Conservation (phyloP, 2,329 filamentous ascomycete genomes). For the Phymatotrichopsis omnivora region DNA sequence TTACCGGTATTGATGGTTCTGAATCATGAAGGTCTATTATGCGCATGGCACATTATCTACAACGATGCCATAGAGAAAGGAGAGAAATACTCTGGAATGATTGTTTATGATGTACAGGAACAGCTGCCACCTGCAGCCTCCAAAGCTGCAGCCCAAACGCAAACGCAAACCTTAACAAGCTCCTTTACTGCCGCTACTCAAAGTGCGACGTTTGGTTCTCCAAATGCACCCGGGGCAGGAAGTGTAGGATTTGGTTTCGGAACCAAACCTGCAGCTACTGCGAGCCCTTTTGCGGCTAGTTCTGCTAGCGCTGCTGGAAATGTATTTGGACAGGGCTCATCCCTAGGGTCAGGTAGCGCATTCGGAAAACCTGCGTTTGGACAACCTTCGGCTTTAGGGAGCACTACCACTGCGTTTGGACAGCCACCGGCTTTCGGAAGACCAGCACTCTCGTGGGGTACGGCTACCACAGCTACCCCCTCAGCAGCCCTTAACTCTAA, state of each 20-base stretch:
- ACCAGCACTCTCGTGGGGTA: neutral
- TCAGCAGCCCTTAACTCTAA: constrained; percentile 21
- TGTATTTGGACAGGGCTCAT: constrained; percentile 28
- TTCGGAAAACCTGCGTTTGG: constrained; percentile 41
- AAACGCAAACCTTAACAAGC: constrained; percentile 32
- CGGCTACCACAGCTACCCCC: neutral
- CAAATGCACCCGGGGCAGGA: constrained; percentile 1
- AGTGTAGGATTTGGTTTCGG: constrained; percentile 23
- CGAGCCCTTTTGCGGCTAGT: constrained; percentile 6
- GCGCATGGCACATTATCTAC: constrained; percentile 87
- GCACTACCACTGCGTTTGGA: constrained; percentile 9
- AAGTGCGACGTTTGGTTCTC: no score
- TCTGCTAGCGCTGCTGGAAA: constrained; percentile 31
- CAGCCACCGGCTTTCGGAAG: constrained; percentile 2
- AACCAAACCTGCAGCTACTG: constrained; percentile 4
- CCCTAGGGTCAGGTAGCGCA: constrained; percentile 27
- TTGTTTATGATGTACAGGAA: constrained; percentile 38
- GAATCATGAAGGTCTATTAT: constrained; percentile 78
- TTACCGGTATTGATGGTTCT: constrained; percentile 75
- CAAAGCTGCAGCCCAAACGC: constrained; percentile 13
- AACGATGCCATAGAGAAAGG: constrained; percentile 70
- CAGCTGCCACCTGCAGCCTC: constrained; percentile 19
- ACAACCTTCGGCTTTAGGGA: constrained; percentile 5
- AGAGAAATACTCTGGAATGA: constrained; percentile 61
- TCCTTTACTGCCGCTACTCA: constrained; percentile 17